Evolutionary conservation across 2,329 filamentous ascomycete species (phyloP), one percentile per base, ranked within the genome.

Genomic region (Fusarium lyarnte): DNA sequence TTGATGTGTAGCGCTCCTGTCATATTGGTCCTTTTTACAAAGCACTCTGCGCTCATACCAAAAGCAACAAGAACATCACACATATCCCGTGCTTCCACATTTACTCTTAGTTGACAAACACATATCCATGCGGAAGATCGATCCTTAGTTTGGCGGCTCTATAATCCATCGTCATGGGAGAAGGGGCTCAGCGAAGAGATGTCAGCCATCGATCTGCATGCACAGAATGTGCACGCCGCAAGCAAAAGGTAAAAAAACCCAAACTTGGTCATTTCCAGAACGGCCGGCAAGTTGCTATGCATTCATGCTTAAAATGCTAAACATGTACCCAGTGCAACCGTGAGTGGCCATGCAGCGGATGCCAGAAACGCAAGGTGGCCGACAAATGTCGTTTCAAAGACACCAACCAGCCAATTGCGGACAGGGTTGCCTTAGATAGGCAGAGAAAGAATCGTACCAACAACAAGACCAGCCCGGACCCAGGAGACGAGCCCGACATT

Each of bases 201-300:
- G n/a, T 38, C 29, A 60, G 60, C 59, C 58, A 74, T 46, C 79
- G 80, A 45, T 70, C 79, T 23, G 84, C 84, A 51, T 86, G 84
- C 69, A 83, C 83, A 7, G 84, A 86, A 74, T 86, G 81, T 62
- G 75, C 79, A 41, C 79, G 81, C 21, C 80, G 81, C 53, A 83
- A 83, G 74, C 81, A 83, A 76, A 83, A 80, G 77, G 81, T 81
- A 75, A 63, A 21, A 36, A 46, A 39, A 10, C 49, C 39, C 33
- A 39, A 33, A 58, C 51, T 47, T 47, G 36, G 35, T 19, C 27
- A 49, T 31, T 13, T 23, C 21, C 29, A 12, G 27, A 21, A 36
- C 4, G 29, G 14, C 19, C n/a, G 16, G 19, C 19, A 36, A 21
- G n/a, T 31, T 46, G 17, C 36, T 36, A 25, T 17, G 19, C 11